phyloP scores from a whole-genome alignment of 73 alveolate species.

The Paramecium caudatum region DNA sequence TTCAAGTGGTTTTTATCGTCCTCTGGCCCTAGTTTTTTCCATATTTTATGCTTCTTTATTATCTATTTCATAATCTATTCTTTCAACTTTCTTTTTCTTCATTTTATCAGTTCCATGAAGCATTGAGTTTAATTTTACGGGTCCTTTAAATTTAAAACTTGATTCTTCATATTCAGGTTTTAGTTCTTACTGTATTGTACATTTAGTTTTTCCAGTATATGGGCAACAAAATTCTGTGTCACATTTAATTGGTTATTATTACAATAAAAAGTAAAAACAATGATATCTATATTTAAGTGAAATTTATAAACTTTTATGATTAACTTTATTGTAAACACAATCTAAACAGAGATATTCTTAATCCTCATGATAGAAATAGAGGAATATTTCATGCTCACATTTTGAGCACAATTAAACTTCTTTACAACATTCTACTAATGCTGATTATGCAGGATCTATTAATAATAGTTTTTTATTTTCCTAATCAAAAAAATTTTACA shows the following conservation, averaged over 20 bases:
- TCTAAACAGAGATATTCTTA: conserved; percentile 32
- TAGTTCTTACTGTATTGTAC: background rate
- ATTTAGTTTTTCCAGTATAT: conserved; percentile 52
- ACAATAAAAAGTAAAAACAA: background rate
- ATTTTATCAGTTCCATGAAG: conserved; percentile 41
- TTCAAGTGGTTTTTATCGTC: conserved; percentile 1
- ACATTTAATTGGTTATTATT: background rate
- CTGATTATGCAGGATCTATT: background rate
- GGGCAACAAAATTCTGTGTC: conserved; percentile 17
- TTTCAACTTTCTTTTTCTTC: conserved; percentile 30
- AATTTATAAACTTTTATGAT: background rate
- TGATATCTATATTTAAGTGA: conserved; percentile 22
- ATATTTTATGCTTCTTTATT: background rate
- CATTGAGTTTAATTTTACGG: conserved; percentile 41
- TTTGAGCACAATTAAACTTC: conserved; percentile 38
- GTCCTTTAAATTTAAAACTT: background rate
- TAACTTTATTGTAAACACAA: background rate
- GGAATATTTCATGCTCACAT: conserved; percentile 46
- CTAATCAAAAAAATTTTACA: conserved; percentile 29
- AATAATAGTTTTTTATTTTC: conserved; percentile 8
- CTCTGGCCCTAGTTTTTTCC: background rate
- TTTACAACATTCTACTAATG: conserved; percentile 27
- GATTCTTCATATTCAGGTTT: background rate
- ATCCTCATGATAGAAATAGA: conserved; percentile 38
- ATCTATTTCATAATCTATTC: conserved; percentile 35